Base-by-base conservation (phyloP, 768 basidiomycete species). In the Stropharia rugosoannulata region DNA sequence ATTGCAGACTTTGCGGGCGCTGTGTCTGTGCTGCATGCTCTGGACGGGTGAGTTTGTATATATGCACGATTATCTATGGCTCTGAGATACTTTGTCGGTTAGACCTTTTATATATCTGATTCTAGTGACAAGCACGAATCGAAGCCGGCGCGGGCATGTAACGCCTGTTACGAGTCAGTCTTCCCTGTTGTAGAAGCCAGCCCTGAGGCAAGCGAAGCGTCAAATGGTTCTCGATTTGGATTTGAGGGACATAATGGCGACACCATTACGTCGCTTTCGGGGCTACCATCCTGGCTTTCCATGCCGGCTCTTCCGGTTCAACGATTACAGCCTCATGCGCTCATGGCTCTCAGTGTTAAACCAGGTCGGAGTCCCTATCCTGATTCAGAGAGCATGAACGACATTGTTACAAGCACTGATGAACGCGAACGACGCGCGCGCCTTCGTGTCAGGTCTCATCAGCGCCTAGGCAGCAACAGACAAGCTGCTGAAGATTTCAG, bases 21-120 rank as follows among this genome's bases (percentile, higher is more conserved):
- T 91, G 94, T 64, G 87, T 96, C 7, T 96, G 95, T 70, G 85
- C 85, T n/a, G 69, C 70, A 4, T 97, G 95, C 70, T 95, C 93
- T 9, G 82, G 80, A 10, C 81, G 84, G 75, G 94, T 93, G 63
- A 57, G 80, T 66, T 4, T n/a, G 49, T 18, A 11, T 50, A 42
- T 19, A 4, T 10, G 29, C 47, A 47, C 25, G 19, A 11, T 5
- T 39, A 8, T 35, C 44, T 22, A 13, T 41, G 44, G 12, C 32
- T 42, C 18, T n/a, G 54, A 29, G 42, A 43, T 57, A 49, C 37
- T 38, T 27, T 55, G 25, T 10, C 40, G 6, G 37, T 40, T 39
- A 96, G 93, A 91, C 89, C 1, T 95, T 95, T 71, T 90, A 87
- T 69, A 87, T 95, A 50, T 68, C 87, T 1, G 89, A 90, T 56